Evolutionary conservation across 208 protist species (phyloP), one percentile per base, ranked within the genome.

Genomic region (Trypanosoma caninum): DNA sequence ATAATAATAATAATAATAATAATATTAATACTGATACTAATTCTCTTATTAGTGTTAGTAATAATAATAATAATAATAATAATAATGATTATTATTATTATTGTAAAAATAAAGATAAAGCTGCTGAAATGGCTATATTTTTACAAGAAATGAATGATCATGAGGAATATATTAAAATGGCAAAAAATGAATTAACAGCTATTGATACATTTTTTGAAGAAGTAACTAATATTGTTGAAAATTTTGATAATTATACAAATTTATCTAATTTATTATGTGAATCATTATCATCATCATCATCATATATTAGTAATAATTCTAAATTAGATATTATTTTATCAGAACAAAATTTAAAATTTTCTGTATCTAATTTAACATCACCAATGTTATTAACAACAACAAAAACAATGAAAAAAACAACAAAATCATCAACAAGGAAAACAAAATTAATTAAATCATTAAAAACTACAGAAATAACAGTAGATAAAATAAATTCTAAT

Each of bases 151-250:
- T 50, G 34, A 34, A 44, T 33, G 78, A 78, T 45, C 60, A 84
- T 27, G 42, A 46, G 50, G 73, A 71, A 40, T 80, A 80, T 52
- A 40, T 79, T 16, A 34, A 67, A 37, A 48, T 78, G 45, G 75
- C 72, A 3, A 48, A 61, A 47, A 69, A 78, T n/a, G 75, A 82
- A 50, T 56, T 86, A 1, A 38, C 54, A 0, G 77, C 65, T 0
- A 54, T 80, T 18, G 69, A 77, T 25, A 47, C 50, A 3, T 51
- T 80, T 8, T 37, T 79, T 10, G 22, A 23, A 16, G 77, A 64
- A 28, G 30, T 66, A 23, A 65, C 57, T 16, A 23, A 20, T 6
- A 54, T 9, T n/a, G 8, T n/a, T n/a, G n/a, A n/a, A n/a, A n/a
- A n/a, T n/a, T n/a, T n/a, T n/a, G n/a, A n/a, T n/a, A n/a, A n/a